Conservation (phyloP, 345 rosid species). For the Brassica cretica region DNA sequence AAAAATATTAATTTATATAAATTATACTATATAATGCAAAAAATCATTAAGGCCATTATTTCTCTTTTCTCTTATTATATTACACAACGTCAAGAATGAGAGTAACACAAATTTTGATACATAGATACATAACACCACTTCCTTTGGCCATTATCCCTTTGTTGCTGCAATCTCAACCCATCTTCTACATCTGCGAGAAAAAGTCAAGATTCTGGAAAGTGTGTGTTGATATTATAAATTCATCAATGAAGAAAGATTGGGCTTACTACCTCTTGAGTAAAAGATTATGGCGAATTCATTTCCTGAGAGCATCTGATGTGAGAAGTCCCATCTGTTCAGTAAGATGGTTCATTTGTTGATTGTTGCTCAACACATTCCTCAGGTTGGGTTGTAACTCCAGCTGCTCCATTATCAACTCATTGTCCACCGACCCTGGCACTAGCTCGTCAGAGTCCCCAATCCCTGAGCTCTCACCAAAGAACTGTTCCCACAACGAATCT, state of each 20-base stretch:
- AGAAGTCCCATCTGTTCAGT: constrained; percentile 83
- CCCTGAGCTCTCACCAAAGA: constrained; percentile 54
- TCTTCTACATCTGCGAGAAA: constrained; percentile 28
- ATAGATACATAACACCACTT: neutral
- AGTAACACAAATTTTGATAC: no score
- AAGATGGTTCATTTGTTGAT: constrained; percentile 62
- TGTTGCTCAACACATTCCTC: constrained; percentile 47
- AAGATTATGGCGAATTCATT: constrained; percentile 30
- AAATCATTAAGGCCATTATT: no score
- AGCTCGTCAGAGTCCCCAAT: constrained; percentile 59
- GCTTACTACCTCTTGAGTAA: neutral
- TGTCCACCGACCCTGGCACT: constrained; percentile 46
- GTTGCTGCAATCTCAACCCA: constrained; percentile 11
- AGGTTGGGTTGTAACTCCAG: constrained; percentile 7
- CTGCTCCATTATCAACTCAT: constrained; percentile 42
- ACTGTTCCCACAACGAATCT: constrained; percentile 70
- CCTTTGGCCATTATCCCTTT: constrained; percentile 1
- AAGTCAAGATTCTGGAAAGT: neutral
- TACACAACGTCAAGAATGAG: no score
- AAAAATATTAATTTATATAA: no score
- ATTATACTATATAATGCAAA: no score
- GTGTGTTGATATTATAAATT: constrained; percentile 8
- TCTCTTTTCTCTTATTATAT: no score
- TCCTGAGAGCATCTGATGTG: constrained; percentile 42
- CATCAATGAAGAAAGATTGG: neutral